Base-by-base conservation (phyloP, 768 basidiomycete genomes). In the Mycena haematopus region DNA sequence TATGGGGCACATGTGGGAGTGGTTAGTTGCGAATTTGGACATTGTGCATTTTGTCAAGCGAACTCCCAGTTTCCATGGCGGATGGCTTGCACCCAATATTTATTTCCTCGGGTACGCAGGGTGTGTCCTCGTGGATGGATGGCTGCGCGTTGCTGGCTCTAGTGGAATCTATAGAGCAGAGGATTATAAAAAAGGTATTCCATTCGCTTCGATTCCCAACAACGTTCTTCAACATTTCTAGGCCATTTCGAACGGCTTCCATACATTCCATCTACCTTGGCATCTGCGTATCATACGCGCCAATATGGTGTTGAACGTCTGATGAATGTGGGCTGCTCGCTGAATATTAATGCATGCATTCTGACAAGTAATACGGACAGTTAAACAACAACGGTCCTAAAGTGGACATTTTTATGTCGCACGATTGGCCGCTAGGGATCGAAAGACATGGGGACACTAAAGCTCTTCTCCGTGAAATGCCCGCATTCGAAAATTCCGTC, bases 11-110 rank as follows among this genome's bases (percentile, higher is more conserved):
- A 52, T 64, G 58, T 63, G 62, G 62, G 66, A 64, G 25, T 55
- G 56, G 62, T 61, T 11, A 27, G 55, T 61, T 14, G 25, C 21
- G 2, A 6, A 4, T 25, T 29, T 5, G 25, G 15, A 19, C 11
- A 33, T 14, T 7, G 1, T 25, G 4, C 4, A 6, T 36, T 15
- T 17, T 6, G 11, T 9, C 6, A 35, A 15, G 44, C 6, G 42
- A 49, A 6, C 27, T 11, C 56, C 9, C 21, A 96, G 94, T 60
- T 98, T 95, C 74, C 92, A 99, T 69, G 96, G 96, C 19, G 96
- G 95, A 7, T 99, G 96, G 96, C 76, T 99, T 13, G 97, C 96
- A 0, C 92, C 92, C 0, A 96, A 97, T 71, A 96, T 99, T 56
- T 99, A 97, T 76, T 99, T 92, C 74, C 84, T 99, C 3, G 97